Evolutionary conservation across 1,139 yeast genomes (phyloP).

Genomic region (Hyphopichia pseudoburtonii): DNA sequence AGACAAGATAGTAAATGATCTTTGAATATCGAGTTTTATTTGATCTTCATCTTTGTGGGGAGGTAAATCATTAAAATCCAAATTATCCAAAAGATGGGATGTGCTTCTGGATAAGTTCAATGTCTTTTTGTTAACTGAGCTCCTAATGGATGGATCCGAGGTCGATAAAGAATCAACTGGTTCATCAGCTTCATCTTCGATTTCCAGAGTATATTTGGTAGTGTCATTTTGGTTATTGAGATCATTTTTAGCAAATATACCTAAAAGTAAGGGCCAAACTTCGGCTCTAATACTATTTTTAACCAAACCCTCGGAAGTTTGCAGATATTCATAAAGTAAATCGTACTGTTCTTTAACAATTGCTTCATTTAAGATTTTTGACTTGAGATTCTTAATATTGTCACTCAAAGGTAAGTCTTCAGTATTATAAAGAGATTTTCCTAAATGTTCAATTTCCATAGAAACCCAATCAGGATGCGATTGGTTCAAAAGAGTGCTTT

Average conservation of each 20-base stretch:
- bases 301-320: slow-evolving; percentile 52
- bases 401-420: slow-evolving; percentile 43
- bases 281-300: slow-evolving; percentile 37
- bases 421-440: slow-evolving; percentile 47
- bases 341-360: slow-evolving; percentile 24
- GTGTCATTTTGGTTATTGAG: background rate
- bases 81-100: slow-evolving; percentile 18
- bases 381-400: slow-evolving; percentile 39
- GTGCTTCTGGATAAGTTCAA: slow-evolving; percentile 1
- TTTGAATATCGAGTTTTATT: slow-evolving; percentile 69
- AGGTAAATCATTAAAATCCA: slow-evolving; percentile 30
- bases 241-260: slow-evolving; percentile 10
- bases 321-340: slow-evolving; percentile 33
- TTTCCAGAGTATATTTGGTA: slow-evolving; percentile 3
- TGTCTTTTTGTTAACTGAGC: slow-evolving; percentile 4
- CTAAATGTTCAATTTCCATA: slow-evolving; percentile 49
- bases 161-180: slow-evolving; percentile 2
- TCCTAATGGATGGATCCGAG: slow-evolving; percentile 5
- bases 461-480: slow-evolving; percentile 47
- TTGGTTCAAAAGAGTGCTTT: slow-evolving; percentile 6
- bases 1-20: slow-evolving; percentile 57
- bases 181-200: slow-evolving; percentile 2
- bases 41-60: slow-evolving; percentile 76
- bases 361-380: slow-evolving; percentile 41
- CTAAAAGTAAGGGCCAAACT: slow-evolving; percentile 51